Base-by-base conservation (phyloP, 805 yeast genomes). In the Candida coquimbonensis region DNA sequence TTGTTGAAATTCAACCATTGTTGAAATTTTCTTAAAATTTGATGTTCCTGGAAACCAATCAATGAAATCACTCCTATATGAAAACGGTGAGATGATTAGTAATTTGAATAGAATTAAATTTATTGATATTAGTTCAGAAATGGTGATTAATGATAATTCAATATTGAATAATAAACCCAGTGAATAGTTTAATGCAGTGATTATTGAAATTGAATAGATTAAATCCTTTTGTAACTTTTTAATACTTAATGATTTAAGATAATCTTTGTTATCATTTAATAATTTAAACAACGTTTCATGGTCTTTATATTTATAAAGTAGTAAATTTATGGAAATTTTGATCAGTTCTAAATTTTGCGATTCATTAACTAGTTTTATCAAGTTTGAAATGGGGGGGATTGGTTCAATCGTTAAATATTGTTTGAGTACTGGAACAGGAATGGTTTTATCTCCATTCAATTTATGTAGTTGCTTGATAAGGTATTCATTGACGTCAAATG, bases 401-500 rank as follows among this genome's bases (percentile, higher is more conserved):
- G 49, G 49, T 1, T 24, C 26, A 13, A 33, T 11, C 5, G 47
- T 46, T 6, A 45, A 31, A 12, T 33, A 40, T 14, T n/a, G 16
- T 16, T 35, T 17, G 7, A 43, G 31, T 29, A 29, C 31, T 5
- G 13, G 26, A 11, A 43, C 40, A 17, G 36, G 36, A 17, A 40
- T 13, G 7, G 26, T 26, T 2, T 12, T 13, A 16, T n/a, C 9
- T 14, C 9, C 27, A 19, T 32, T 34, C 13, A 45, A 13, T 5
- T 17, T 9, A 3, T 35, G 24, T 5, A 48, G 17, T 19, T 42
- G 38, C 3, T 33, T 14, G 6, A 42, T 12, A 4, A 48, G 16
- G 13, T 45, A 39, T 60, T 85, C 87, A 51, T 77, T 90, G 4
- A 65, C 64, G 52, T 87, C 95, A 0, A 96, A 95, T 53, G 85